phyloP scores from a whole-genome alignment of 2,329 filamentous ascomycete genomes.

The Diaporthe ilicicola region DNA sequence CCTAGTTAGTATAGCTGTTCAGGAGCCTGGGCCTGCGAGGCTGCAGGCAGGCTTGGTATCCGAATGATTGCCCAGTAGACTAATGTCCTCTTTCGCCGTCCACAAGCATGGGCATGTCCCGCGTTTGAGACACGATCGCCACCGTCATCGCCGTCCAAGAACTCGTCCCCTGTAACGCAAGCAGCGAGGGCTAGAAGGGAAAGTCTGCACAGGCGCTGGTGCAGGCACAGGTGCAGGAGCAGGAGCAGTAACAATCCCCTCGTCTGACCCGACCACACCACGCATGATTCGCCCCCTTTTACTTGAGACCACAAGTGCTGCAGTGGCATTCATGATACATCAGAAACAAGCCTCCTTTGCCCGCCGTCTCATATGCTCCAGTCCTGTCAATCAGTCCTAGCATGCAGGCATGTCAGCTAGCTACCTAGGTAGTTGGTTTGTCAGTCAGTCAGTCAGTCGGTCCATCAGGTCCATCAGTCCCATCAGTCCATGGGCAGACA shows the following conservation, averaged over 20 bases:
- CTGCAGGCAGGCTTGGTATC: conserved; percentile 8
- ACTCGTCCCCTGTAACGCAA: background rate
- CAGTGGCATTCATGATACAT: conserved; percentile 16
- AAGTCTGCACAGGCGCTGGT: background rate
- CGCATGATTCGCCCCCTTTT: conserved; percentile 3
- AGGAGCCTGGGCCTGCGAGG: conserved; percentile 2
- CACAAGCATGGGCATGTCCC: conserved; percentile 19
- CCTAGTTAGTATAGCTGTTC: background rate
- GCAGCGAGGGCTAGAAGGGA: background rate
- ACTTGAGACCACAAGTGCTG: conserved; percentile 2
- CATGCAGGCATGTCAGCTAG: no score
- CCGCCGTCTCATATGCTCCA: background rate
- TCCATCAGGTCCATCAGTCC: background rate
- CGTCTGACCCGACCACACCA: background rate
- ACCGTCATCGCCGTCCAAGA: conserved; percentile 2
- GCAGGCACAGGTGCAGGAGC: background rate
- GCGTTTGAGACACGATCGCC: conserved; percentile 13
- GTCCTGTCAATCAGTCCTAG: background rate
- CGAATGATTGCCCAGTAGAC: background rate
- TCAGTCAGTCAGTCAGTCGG: background rate
- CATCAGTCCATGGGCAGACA: background rate
- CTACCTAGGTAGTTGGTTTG: no score
- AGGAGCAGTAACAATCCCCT: background rate
- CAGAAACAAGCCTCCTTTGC: conserved; percentile 5
- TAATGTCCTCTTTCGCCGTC: background rate